Percentiles rank a stretch among this genome's conserved stretches.
phyloP scores from a whole-genome alignment of 1,139 yeast genomes.

The Scheffersomyces titani region DNA sequence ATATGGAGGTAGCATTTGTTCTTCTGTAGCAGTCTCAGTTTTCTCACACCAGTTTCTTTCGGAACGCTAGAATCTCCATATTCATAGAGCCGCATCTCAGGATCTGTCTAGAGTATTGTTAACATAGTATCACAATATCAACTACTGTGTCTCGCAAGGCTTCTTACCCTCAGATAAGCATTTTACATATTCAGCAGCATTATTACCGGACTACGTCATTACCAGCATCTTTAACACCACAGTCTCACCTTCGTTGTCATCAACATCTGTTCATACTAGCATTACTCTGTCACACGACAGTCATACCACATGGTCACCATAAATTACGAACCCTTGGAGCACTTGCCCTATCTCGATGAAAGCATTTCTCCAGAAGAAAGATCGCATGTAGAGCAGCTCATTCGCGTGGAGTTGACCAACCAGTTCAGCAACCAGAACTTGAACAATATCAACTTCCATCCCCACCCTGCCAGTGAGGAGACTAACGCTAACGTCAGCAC shows the following conservation, averaged over 20 bases:
- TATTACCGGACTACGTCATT: background rate
- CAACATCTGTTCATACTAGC: background rate
- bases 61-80: background rate
- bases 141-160: background rate
- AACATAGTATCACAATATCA: background rate
- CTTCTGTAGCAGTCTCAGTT: background rate
- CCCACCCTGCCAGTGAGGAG: constrained; percentile 1
- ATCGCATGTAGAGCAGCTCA: constrained; percentile 34
- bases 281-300: background rate
- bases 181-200: background rate
- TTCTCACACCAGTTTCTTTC: background rate
- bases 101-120: background rate
- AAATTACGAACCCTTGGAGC: constrained; percentile 31
- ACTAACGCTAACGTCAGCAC: background rate
- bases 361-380: constrained; percentile 33
- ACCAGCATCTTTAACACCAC: too few relatives aligned
- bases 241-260: too few relatives aligned
- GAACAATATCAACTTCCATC: background rate
- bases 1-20: background rate
- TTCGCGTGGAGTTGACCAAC: constrained; percentile 27
- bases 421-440: constrained; percentile 6
- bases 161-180: background rate
- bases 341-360: constrained; percentile 34
- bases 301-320: constrained; percentile 23
- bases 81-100: background rate